Evolutionary conservation across 768 basidiomycete genomes (phyloP).

Genomic region (Cyathus striatus): DNA sequence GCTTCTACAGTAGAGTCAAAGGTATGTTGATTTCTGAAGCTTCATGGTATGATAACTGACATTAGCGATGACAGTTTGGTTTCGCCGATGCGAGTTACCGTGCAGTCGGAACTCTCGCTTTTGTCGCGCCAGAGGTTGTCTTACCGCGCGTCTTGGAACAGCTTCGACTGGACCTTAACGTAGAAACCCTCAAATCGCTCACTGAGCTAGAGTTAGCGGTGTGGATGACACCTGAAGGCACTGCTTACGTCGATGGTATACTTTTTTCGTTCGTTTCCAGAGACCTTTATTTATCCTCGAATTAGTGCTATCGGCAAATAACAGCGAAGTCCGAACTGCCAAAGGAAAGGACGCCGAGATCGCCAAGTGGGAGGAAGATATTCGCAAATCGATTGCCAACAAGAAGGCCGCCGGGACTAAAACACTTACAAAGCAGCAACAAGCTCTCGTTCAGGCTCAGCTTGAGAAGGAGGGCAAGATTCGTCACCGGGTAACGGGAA

Average conservation of each 20-base stretch:
- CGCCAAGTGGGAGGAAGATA: constrained; percentile 92
- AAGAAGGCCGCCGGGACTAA: constrained; percentile 60
- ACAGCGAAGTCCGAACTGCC: constrained; percentile 40
- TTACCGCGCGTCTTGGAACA: constrained; percentile 70
- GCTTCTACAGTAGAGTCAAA: constrained; percentile 41
- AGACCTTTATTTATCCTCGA: constrained; percentile 1
- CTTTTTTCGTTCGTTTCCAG: constrained; percentile 2
- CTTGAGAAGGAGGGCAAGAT: constrained; percentile 72
- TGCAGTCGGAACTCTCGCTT: constrained; percentile 71
- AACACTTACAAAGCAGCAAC: constrained; percentile 78
- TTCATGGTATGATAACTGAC: no score
- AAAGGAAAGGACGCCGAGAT: constrained; percentile 90
- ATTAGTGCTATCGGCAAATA: constrained; percentile 60
- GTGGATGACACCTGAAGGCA: constrained; percentile 84
- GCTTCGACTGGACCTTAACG: constrained; percentile 60
- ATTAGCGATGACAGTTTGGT: constrained; percentile 31
- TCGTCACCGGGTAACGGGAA: constrained; percentile 48
- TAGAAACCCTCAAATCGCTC: constrained; percentile 51
- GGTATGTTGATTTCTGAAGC: constrained; percentile 28
- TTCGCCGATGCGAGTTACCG: constrained; percentile 68
- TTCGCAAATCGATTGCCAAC: constrained; percentile 76
- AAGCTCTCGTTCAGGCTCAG: constrained; percentile 79
- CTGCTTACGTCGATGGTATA: constrained; percentile 74
- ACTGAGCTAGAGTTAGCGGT: constrained; percentile 74
- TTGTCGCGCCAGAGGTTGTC: constrained; percentile 68